Conservation (phyloP, 768 basidiomycete genomes). For the Suillus brevipes region DNA sequence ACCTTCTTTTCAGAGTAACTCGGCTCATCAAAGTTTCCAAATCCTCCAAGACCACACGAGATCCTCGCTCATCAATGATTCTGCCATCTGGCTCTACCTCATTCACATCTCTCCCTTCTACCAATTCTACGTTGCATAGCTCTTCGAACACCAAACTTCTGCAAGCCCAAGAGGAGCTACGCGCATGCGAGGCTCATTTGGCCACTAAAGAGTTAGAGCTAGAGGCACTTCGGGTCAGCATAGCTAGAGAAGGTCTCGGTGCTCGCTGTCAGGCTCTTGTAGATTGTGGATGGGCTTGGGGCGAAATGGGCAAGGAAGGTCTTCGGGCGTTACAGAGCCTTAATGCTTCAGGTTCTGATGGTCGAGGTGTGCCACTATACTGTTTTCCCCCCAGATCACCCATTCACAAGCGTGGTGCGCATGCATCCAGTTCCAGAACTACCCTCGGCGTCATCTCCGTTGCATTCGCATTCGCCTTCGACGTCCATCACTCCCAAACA, state of each 20-base stretch:
- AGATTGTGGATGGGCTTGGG: constrained; percentile 70
- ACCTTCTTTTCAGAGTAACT: constrained; percentile 53
- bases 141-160: constrained; percentile 47
- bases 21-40: constrained; percentile 80
- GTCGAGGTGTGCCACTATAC: constrained; percentile 5
- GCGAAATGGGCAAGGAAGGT: constrained; percentile 64
- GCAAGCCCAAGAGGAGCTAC: constrained; percentile 72
- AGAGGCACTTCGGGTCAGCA: constrained; percentile 47
- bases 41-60: constrained; percentile 43
- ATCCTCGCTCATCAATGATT: constrained; percentile 33
- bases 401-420: background rate
- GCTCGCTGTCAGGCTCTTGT: constrained; percentile 63
- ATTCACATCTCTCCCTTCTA: constrained; percentile 41
- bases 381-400: background rate
- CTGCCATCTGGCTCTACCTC: constrained; percentile 42
- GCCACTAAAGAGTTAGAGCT: constrained; percentile 69
- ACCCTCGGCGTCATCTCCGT: constrained; percentile 6
- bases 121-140: constrained; percentile 24
- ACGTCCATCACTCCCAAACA: constrained; percentile 4
- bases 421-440: background rate
- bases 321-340: constrained; percentile 34
- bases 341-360: background rate
- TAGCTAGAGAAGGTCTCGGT: constrained; percentile 62
- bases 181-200: constrained; percentile 79
- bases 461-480: constrained; percentile 9